Conservation (phyloP, 208 protist genomes). For the Leishmania guyanensis region DNA sequence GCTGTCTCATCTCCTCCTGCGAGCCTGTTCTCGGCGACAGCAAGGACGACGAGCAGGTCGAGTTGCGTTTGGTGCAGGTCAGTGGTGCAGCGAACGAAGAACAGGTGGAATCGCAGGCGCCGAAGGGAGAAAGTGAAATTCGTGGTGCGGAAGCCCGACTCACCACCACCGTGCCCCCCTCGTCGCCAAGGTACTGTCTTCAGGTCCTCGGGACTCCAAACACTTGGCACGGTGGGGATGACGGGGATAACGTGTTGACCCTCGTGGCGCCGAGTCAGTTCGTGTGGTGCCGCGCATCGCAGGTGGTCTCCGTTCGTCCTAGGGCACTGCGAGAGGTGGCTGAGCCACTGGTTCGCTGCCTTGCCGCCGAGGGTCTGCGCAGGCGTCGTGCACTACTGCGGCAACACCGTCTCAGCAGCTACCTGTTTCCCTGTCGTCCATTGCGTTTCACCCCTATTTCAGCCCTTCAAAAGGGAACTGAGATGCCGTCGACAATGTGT, state of each 20-base stretch:
- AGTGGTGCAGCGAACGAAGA: not conserved
- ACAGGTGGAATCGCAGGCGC: not conserved
- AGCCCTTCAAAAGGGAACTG: not conserved
- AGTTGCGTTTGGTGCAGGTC: constrained; percentile 23
- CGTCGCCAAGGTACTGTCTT: not conserved
- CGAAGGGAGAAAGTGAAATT: not conserved
- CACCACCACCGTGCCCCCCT: not conserved
- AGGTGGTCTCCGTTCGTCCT: constrained; percentile 14
- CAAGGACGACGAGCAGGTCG: constrained; percentile 18
- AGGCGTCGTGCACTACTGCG: constrained; percentile 19
- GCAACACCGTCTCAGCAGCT: constrained; percentile 7
- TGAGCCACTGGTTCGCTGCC: constrained; percentile 15
- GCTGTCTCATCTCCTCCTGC: constrained; percentile 60
- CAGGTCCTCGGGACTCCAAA: constrained; percentile 10
- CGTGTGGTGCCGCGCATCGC: constrained; percentile 15
- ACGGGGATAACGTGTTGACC: constrained; percentile 17
- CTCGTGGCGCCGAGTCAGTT: constrained; percentile 25
- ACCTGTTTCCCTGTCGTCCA: constrained; percentile 25
- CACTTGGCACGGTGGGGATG: not conserved
- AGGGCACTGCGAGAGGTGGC: constrained; percentile 12
- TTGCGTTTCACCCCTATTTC: constrained; percentile 21
- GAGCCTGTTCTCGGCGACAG: constrained; percentile 16
- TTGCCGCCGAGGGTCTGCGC: constrained; percentile 9
- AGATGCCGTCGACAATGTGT: not conserved
- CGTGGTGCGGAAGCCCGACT: not conserved